Evolutionary conservation across 2,329 filamentous ascomycete genomes (phyloP).

Genomic region (Leptographium flavum): DNA sequence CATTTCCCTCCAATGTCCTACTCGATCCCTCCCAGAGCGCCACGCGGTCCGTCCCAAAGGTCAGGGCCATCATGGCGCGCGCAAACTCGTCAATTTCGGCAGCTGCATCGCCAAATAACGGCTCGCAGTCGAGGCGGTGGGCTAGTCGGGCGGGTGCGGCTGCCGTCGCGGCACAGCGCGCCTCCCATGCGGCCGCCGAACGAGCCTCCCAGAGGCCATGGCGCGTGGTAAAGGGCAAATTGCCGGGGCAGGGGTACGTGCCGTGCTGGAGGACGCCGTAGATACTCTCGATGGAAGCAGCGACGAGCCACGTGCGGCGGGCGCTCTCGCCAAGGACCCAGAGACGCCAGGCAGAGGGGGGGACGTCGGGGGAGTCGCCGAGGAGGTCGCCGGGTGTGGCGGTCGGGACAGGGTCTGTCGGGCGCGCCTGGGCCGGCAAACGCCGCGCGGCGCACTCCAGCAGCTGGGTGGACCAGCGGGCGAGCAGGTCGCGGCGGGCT

Average conservation of each 20-base stretch:
- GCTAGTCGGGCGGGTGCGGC: not conserved
- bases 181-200: conserved; percentile 13
- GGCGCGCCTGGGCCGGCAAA: not conserved
- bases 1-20: not conserved
- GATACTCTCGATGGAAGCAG: conserved; percentile 9
- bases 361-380: no score
- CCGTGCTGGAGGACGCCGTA: conserved; percentile 14
- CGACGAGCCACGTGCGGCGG: conserved; percentile 16
- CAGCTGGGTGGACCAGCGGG: conserved; percentile 1
- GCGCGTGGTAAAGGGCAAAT: conserved; percentile 13
- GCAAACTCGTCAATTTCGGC: conserved; percentile 11
- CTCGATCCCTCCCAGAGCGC: not conserved
- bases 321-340: conserved; percentile 21
- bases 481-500: conserved; percentile 13
- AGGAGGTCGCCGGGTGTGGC: no score
- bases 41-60: conserved; percentile 7
- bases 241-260: conserved; percentile 13
- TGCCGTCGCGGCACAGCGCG: not conserved
- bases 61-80: conserved; percentile 6
- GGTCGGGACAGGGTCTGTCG: no score
- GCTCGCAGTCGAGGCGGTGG: conserved; percentile 3
- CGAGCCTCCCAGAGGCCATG: conserved; percentile 16
- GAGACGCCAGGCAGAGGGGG: conserved; percentile 9
- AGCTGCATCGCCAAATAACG: conserved; percentile 4
- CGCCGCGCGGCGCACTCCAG: not conserved